Percentiles rank a stretch among this genome's conserved stretches.
Conservation (phyloP, 1,284 basidiomycete species). For the Irpex sp. region DNA sequence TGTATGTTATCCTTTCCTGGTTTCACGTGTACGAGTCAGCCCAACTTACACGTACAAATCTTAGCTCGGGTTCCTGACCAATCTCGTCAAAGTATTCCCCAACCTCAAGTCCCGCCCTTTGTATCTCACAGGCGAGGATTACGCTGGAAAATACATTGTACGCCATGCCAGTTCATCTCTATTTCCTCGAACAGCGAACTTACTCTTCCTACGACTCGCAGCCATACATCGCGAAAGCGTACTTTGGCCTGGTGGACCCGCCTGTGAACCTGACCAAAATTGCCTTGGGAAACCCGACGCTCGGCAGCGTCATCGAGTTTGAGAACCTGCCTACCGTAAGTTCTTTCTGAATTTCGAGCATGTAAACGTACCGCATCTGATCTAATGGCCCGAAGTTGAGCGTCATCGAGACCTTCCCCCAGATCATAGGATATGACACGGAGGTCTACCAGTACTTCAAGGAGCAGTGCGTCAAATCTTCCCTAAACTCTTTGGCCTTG, state of each 20-base stretch:
- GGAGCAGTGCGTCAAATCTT: conserved; percentile 47
- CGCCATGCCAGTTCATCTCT: conserved; percentile 14
- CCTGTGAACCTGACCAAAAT: conserved; percentile 61
- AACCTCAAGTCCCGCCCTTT: conserved; percentile 26
- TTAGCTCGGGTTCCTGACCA: conserved; percentile 20
- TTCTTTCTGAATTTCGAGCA: background rate
- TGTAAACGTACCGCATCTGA: background rate
- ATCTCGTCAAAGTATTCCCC: conserved; percentile 26
- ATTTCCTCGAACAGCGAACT: background rate
- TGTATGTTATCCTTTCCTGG: conserved; percentile 33
- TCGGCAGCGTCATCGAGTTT: conserved; percentile 43
- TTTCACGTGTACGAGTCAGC: background rate
- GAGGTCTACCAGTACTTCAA: conserved; percentile 65
- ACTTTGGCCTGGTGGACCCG: conserved; percentile 54
- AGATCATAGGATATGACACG: conserved; percentile 33
- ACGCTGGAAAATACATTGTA: conserved; percentile 35
- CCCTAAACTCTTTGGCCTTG: background rate
- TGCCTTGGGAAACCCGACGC: conserved; percentile 63
- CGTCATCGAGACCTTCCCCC: conserved; percentile 16
- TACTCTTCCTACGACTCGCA: conserved; percentile 19
- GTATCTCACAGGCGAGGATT: conserved; percentile 29
- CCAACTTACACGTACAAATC: background rate
- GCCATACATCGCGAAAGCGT: conserved; percentile 64
- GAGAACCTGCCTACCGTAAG: conserved; percentile 55
- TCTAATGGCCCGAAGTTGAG: conserved; percentile 2